Conservation (phyloP, 2,329 filamentous ascomycete genomes). For the Penicillium crustosum region DNA sequence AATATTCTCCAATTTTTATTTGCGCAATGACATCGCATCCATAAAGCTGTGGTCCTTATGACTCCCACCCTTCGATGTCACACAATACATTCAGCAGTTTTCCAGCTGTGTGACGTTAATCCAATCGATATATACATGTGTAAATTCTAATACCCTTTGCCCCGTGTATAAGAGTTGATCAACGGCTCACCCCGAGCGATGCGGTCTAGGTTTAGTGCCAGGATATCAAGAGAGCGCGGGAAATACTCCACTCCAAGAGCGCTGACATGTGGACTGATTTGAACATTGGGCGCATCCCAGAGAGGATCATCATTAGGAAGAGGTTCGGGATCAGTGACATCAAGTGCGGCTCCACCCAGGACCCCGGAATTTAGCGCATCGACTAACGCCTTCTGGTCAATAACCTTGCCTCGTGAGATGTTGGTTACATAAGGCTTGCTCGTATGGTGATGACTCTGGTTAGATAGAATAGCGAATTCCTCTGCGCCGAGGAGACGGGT, state of each 20-base stretch:
- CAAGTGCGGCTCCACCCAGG: slow-evolving; percentile 68
- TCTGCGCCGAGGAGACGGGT: slow-evolving; percentile 53
- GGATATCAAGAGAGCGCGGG: slow-evolving; percentile 57
- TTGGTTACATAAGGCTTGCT: slow-evolving; percentile 65
- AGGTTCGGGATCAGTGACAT: slow-evolving; percentile 79
- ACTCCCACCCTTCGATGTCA: background rate
- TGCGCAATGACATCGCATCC: background rate
- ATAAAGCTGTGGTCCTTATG: background rate
- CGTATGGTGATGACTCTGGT: slow-evolving; percentile 25
- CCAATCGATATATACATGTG: background rate
- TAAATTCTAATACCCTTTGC: slow-evolving; percentile 57
- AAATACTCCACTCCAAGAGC: slow-evolving; percentile 55
- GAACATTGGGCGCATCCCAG: slow-evolving; percentile 68
- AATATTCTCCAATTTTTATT: background rate
- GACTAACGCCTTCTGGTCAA: slow-evolving; percentile 64
- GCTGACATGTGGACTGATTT: slow-evolving; percentile 68
- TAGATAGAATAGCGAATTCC: slow-evolving; percentile 57
- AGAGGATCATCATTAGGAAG: slow-evolving; percentile 66
- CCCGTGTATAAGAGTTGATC: slow-evolving; percentile 62
- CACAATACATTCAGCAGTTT: background rate
- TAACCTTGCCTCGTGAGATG: slow-evolving; percentile 65
- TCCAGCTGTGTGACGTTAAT: background rate
- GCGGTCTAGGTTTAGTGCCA: slow-evolving; percentile 58
- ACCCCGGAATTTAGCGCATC: slow-evolving; percentile 56
- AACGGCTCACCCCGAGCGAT: slow-evolving; percentile 54